Conservation (phyloP, 345 rosid genomes). For the Trapa incisa region DNA sequence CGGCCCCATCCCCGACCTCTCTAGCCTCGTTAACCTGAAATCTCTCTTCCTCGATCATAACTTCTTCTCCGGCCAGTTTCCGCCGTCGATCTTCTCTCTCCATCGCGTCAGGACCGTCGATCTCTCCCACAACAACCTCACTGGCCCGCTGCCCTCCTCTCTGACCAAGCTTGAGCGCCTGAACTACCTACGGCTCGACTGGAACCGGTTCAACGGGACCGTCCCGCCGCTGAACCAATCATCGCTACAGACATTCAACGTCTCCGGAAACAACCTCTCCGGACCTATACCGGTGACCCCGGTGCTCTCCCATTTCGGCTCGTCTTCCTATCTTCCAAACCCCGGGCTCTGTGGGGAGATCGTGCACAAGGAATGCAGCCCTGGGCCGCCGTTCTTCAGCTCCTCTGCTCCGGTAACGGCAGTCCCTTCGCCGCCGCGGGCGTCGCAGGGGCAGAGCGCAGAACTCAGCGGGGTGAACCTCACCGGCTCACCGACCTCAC, state of each 20-base stretch:
- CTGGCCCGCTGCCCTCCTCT: conserved; percentile 42
- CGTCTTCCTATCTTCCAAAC: conserved; percentile 47
- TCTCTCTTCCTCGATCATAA: conserved; percentile 61
- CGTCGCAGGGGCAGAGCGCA: conserved; percentile 34
- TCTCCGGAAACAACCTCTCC: conserved; percentile 53
- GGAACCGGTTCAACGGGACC: conserved; percentile 47
- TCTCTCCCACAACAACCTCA: conserved; percentile 52
- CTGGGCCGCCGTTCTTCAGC: conserved; percentile 50
- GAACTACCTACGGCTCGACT: conserved; percentile 47
- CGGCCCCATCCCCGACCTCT: conserved; percentile 69
- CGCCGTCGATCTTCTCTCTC: conserved; percentile 43
- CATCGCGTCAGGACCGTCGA: conserved; percentile 55
- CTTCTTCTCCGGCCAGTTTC: conserved; percentile 55
- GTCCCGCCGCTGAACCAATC: conserved; percentile 74
- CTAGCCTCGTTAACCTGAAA: conserved; percentile 57
- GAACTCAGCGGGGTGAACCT: conserved; percentile 32
- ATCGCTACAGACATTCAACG: conserved; percentile 48
- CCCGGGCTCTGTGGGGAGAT: conserved; percentile 88
- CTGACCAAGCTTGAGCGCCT: conserved; percentile 32
- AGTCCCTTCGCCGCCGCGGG: conserved; percentile 33
- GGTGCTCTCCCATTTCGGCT: conserved; percentile 37
- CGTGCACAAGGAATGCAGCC: conserved; percentile 59
- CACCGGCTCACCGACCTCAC: conserved; percentile 12
- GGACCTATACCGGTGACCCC: conserved; percentile 68
- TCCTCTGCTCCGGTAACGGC: conserved; percentile 17